Conservation (phyloP, 768 basidiomycete genomes). For the Amanita subjunquillea region DNA sequence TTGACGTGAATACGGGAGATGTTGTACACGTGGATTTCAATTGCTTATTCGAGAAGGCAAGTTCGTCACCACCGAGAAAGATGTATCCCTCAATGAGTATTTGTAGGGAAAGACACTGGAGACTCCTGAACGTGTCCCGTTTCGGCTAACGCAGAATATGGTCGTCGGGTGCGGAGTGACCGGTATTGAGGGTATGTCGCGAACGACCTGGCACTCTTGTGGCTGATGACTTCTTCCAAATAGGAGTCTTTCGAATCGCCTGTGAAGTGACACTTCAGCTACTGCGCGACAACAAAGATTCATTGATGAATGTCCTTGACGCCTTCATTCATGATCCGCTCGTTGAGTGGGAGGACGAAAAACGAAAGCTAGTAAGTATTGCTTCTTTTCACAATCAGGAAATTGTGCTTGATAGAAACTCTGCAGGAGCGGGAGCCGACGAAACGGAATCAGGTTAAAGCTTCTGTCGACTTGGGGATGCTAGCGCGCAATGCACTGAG, state of each 20-base stretch:
- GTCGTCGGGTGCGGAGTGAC: conserved; percentile 89
- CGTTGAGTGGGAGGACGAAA: conserved; percentile 89
- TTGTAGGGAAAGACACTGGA: conserved; percentile 68
- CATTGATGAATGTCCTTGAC: conserved; percentile 90
- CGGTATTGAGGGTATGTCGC: conserved; percentile 68
- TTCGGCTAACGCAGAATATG: conserved; percentile 88
- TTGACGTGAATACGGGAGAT: conserved; percentile 83
- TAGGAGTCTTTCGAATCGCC: conserved; percentile 82
- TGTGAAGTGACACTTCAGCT: conserved; percentile 87
- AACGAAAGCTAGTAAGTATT: conserved; percentile 44
- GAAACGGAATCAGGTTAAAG: conserved; percentile 33
- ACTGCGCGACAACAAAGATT: conserved; percentile 84
- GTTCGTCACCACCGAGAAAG: conserved; percentile 5
- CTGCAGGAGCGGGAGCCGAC: conserved; percentile 33
- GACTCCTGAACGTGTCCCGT: conserved; percentile 87
- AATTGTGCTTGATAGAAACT: too few species aligned
- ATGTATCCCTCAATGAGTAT: conserved; percentile 15
- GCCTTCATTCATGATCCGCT: conserved; percentile 97
- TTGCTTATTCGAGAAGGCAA: conserved; percentile 91
- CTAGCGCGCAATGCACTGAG: conserved; percentile 69
- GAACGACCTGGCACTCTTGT: neutral
- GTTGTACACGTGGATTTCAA: conserved; percentile 97
- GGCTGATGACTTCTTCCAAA: neutral
- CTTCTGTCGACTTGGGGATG: conserved; percentile 44
- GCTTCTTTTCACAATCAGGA: neutral